Evolutionary conservation across 345 rosid species (phyloP).

Genomic region (Kernera saxatilis): DNA sequence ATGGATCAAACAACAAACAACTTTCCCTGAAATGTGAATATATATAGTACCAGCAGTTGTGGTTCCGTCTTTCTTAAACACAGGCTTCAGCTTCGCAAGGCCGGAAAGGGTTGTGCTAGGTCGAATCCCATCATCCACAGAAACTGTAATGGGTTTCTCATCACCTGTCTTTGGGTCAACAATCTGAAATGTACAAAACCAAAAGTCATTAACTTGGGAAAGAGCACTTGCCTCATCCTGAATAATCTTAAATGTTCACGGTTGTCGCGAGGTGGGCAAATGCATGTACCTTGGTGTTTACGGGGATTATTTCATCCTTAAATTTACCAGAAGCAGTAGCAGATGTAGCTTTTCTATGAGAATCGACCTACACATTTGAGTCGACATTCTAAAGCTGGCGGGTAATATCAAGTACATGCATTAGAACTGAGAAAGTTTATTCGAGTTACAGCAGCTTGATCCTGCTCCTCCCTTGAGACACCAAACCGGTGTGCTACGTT

Average conservation of each 20-base stretch:
- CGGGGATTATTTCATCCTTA: conserved; percentile 86
- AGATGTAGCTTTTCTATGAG: conserved; percentile 92
- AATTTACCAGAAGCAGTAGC: conserved; percentile 84
- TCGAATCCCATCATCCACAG: conserved; percentile 92
- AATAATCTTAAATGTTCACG: neutral
- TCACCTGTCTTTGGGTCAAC: conserved; percentile 86
- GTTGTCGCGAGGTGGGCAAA: neutral
- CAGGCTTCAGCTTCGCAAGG: conserved; percentile 64
- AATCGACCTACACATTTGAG: conserved; percentile 55
- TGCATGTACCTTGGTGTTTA: conserved; percentile 68
- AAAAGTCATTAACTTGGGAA: neutral
- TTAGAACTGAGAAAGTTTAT: conserved; percentile 2
- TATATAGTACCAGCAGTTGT: conserved; percentile 79
- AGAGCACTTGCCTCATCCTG: neutral
- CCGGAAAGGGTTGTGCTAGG: conserved; percentile 61
- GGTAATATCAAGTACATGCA: neutral
- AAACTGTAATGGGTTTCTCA: conserved; percentile 59
- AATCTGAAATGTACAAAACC: conserved; percentile 43
- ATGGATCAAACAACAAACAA: neutral
- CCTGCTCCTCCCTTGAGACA: conserved; percentile 90
- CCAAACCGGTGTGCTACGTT: conserved; percentile 86
- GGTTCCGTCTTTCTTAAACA: conserved; percentile 82
- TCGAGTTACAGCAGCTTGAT: conserved; percentile 86
- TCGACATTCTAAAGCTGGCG: neutral
- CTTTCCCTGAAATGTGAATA: neutral